phyloP scores from a whole-genome alignment of 495 filamentous ascomycete genomes.

The Aspergillus diversus region DNA sequence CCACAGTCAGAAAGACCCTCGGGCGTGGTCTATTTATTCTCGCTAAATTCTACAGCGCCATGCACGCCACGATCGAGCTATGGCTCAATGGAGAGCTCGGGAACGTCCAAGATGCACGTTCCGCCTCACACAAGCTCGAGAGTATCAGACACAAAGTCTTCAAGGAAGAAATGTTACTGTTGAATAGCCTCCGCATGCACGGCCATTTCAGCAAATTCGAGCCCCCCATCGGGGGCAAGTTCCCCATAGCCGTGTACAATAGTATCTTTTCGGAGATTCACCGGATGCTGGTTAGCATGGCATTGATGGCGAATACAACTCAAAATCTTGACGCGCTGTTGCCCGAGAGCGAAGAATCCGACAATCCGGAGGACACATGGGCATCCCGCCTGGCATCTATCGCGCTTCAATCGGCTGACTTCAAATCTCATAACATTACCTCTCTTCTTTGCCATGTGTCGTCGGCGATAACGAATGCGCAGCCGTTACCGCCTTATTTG shows the following conservation, averaged over 20 bases:
- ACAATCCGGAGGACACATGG: slow-evolving; percentile 27
- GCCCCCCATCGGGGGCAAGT: slow-evolving; percentile 42
- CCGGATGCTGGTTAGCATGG: slow-evolving; percentile 64
- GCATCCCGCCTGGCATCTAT: slow-evolving; percentile 33
- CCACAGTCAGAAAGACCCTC: slow-evolving; percentile 64
- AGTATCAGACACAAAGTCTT: slow-evolving; percentile 33
- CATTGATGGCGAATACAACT: slow-evolving; percentile 61
- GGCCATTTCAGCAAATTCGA: slow-evolving; percentile 42
- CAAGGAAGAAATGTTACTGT: slow-evolving; percentile 39
- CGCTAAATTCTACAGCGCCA: slow-evolving; percentile 70
- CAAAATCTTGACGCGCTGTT: slow-evolving; percentile 30
- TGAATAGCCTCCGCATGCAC: slow-evolving; percentile 36
- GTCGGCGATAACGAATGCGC: slow-evolving; percentile 57
- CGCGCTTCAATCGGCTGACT: slow-evolving; percentile 41
- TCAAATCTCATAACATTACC: slow-evolving; percentile 64
- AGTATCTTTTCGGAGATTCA: slow-evolving; percentile 39
- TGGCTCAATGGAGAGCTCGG: slow-evolving; percentile 63
- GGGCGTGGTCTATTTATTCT: slow-evolving; percentile 70
- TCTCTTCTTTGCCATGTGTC: slow-evolving; percentile 70
- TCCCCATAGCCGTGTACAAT: slow-evolving; percentile 39
- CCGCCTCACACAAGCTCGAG: slow-evolving; percentile 28
- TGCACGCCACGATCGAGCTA: slow-evolving; percentile 66
- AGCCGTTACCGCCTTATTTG: slow-evolving; percentile 59
- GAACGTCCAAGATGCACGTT: slow-evolving; percentile 38
- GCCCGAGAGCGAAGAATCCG: slow-evolving; percentile 10